Base-by-base conservation (phyloP, 1,284 basidiomycete genomes). In the Laetiporus sulphureus region DNA sequence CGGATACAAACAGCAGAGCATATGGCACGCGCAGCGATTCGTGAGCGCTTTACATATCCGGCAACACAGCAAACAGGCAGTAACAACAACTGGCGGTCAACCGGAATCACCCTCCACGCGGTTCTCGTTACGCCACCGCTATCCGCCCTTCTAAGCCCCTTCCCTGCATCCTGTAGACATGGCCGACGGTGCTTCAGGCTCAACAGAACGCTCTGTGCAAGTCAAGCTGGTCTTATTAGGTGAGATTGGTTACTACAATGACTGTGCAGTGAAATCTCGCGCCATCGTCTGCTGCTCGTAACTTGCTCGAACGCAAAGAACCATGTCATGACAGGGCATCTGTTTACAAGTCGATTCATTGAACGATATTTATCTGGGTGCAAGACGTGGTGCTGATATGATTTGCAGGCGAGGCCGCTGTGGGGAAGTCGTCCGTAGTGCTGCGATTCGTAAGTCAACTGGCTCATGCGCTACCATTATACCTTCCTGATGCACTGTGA, bases 381-480 rank as follows among this genome's bases (percentile, higher is more conserved):
- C n/a, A n/a, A n/a, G n/a, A n/a, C n/a, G n/a, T n/a, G n/a, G n/a
- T n/a, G n/a, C n/a, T n/a, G n/a, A n/a, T n/a, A n/a, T 8, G 25
- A 27, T 13, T 27, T 27, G 13, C 25, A 95, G 91, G 95, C 55
- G 96, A 99, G 73, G 93, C 95, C 47, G 95, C 96, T 44, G 96
- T 99, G 42, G 96, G 96, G 51, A 99, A 99, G 73, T 97, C 94
- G n/a, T 98, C 94, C 20, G 84, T 99, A 45, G 96, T 99, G 30
- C 79, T 99, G 48, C 86, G 96, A 64, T 99, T 99, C 62, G 94
- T 97, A 63, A 60, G 83, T n/a, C n/a, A 76, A 18, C 32, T 40
- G 43, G 13, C 43, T 13, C 30, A 44, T 22, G 38, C 21, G 15
- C n/a, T 38, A 38, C 40, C 33, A 19, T 23, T 8, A 22, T 15